These are phyloP conservation scores for Chaetomiaceae sp. DNA, from an alignment of 2,329 filamentous ascomycete species.

Conservation along the genomic window DNA sequence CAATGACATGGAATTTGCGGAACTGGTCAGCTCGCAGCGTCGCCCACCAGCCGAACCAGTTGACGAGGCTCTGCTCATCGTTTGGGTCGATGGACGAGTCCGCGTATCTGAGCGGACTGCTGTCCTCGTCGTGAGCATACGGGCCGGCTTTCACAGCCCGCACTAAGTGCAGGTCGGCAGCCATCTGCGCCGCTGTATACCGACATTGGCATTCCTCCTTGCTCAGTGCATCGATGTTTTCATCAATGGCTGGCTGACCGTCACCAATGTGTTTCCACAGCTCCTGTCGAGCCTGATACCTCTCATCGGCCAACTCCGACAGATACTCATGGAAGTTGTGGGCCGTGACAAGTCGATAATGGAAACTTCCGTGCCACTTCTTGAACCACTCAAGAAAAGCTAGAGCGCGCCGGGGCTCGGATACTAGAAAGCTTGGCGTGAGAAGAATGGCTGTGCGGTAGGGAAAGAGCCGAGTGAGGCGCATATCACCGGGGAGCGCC, in stretches of 20 bases:
- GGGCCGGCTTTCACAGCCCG: constrained; percentile 17
- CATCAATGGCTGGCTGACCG: constrained; percentile 20
- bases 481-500: constrained; percentile 29
- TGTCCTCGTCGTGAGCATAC: constrained; percentile 29
- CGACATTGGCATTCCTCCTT: constrained; percentile 20
- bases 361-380: constrained; percentile 17
- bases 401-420: constrained; percentile 36
- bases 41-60: constrained; percentile 58
- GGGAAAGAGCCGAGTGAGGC: constrained; percentile 39
- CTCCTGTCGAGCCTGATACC: constrained; percentile 22
- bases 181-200: constrained; percentile 16
- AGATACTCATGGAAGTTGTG: constrained; percentile 33
- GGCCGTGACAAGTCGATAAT: constrained; percentile 32
- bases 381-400: constrained; percentile 38
- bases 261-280: constrained; percentile 18
- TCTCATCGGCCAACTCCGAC: constrained; percentile 31
- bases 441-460: constrained; percentile 40
- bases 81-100: constrained; percentile 45
- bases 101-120: constrained; percentile 39
- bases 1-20: constrained; percentile 51
- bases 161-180: constrained; percentile 24
- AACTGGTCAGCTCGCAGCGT: constrained; percentile 42
- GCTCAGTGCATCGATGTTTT: constrained; percentile 27
- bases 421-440: constrained; percentile 44
- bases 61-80: constrained; percentile 57